These are phyloP conservation scores for Tetrahymena malaccensis DNA, from an alignment of 73 alveolate species.

Conservation along the genomic window DNA sequence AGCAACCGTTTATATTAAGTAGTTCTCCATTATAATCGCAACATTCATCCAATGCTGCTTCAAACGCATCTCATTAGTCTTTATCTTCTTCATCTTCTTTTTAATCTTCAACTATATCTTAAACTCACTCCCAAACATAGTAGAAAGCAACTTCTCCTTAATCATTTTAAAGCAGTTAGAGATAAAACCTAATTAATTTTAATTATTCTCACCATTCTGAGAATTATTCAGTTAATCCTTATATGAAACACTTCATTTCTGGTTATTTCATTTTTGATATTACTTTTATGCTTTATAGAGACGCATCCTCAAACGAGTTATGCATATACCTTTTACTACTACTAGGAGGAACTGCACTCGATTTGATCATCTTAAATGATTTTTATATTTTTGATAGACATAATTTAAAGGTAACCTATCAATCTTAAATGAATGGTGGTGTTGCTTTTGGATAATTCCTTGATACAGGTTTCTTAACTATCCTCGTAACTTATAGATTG, in stretches of 20 bases:
- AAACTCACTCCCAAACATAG: neutral
- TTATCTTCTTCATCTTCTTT: neutral
- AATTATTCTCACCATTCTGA: neutral
- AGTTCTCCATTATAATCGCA: neutral
- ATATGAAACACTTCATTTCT: neutral
- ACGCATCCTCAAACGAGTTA: neutral
- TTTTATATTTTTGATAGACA: neutral
- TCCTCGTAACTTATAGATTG: neutral
- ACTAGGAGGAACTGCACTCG: neutral
- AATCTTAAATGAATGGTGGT: neutral
- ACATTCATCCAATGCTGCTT: neutral
- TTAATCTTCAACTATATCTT: neutral
- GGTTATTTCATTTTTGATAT: neutral
- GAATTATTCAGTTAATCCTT: neutral
- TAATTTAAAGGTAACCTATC: neutral
- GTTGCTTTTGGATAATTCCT: neutral
- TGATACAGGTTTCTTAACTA: neutral
- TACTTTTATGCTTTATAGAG: neutral
- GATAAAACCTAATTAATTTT: neutral
- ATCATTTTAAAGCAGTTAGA: neutral
- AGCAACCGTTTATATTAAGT: neutral
- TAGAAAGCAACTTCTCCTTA: neutral
- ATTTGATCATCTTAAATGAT: neutral
- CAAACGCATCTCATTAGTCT: neutral
- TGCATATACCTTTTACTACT: neutral